Evolutionary conservation across 179 eudicot species (phyloP), one percentile per base, ranked within the genome.

Genomic region (Beta lomatogona): DNA sequence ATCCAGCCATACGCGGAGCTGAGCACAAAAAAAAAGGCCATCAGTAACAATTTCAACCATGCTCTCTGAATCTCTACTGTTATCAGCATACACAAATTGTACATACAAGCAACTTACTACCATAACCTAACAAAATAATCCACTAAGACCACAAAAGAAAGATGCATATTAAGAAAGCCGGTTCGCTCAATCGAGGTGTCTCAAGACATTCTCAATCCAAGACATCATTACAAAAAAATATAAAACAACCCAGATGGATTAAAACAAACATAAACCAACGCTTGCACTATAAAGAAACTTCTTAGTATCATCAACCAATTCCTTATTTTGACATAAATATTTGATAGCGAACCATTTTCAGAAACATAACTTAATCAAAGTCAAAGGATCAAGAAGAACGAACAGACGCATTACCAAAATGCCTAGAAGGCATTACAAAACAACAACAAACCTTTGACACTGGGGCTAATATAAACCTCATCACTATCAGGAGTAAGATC

Each of bases 1-100:
- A 85, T 78, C 98, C 98, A 77, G 97, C 92, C 95, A 93, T 87
- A 3, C 98, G 95, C 77, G 98, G 98, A 77, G 98, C 98, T 95
- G 82, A 36, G 5, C 57, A 48, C n/a, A 73, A 73, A 0, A 78
- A 44, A 57, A 2, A 71, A 28, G 7, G 50, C 8, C 53, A 65
- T 57, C 25, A 61, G 76, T 65, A 21, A 36, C 13, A 18, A 54
- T 22, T 44, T 9, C n/a, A 7, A 70, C 52, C 31, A 6, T 58
- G 9, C 14, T 9, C 31, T 36, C 44, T 64, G 50, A 7, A 52
- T 45, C 22, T 54, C 22, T 10, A 36, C 3, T 25, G 44, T 19
- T 48, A 48, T 8, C 14, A 21, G 52, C 18, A 11, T 73, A 66
- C 19, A 66, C 31, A 7, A 44, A 70, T 19, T 53, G 6, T 70